Conservation (phyloP, 805 yeast genomes). For the Pichia cabralensis region DNA sequence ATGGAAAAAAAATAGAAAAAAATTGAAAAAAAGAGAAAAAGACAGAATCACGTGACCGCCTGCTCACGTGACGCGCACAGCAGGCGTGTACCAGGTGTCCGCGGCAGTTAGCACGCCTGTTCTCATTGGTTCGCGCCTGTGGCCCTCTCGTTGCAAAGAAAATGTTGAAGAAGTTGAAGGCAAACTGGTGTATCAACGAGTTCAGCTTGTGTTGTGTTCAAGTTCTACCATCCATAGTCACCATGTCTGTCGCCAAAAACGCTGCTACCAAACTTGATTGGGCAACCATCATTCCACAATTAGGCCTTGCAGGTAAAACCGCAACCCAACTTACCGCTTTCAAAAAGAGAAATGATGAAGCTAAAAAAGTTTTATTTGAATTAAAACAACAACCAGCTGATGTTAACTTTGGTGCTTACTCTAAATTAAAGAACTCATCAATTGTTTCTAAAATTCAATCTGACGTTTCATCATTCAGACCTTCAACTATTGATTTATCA, state of each 20-base stretch:
- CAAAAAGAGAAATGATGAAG: conserved; percentile 98
- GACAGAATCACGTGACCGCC: too few species aligned
- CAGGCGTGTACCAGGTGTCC: too few species aligned
- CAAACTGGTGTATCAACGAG: too few species aligned
- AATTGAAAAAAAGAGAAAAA: too few species aligned
- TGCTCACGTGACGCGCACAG: too few species aligned
- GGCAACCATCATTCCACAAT: conserved; percentile 79
- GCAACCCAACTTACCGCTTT: conserved; percentile 76
- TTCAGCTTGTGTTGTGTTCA: too few species aligned
- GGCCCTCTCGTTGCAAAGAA: too few species aligned
- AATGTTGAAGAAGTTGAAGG: too few species aligned
- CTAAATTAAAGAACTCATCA: conserved; percentile 68
- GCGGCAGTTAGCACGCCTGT: too few species aligned
- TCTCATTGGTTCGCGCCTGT: too few species aligned
- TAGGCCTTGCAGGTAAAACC: conserved; percentile 89
- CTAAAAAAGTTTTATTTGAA: conserved; percentile 69
- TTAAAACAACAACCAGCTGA: conserved; percentile 62
- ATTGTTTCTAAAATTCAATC: conserved; percentile 74
- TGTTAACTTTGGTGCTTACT: conserved; percentile 77
- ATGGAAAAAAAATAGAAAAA: too few species aligned
- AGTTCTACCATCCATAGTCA: background rate
- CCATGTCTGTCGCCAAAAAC: conserved; percentile 16
- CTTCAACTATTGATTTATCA: conserved; percentile 76
- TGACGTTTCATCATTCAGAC: conserved; percentile 66
- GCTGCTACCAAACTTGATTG: conserved; percentile 74